A percentile compares a stretch with the other conserved stretches of the same genome.
Conservation (phyloP, 202 grass and related monocot genomes). For the Setaria viridis region DNA sequence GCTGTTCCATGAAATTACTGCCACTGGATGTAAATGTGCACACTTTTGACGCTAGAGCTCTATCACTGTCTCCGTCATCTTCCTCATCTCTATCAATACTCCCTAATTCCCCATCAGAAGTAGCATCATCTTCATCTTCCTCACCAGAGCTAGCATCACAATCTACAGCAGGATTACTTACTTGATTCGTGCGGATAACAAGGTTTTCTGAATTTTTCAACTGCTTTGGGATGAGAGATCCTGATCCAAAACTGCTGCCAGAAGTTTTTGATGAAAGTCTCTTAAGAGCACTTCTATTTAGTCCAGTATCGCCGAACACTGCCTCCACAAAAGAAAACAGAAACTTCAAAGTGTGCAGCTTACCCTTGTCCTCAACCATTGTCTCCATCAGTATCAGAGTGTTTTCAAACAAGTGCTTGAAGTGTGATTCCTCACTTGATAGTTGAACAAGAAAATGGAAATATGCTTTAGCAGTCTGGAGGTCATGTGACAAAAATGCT, state of each 20-base stretch:
- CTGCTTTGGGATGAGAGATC: slow-evolving; percentile 67
- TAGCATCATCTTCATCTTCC: slow-evolving; percentile 98
- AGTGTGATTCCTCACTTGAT: slow-evolving; percentile 66
- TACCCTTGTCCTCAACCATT: slow-evolving; percentile 69
- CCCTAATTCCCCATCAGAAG: slow-evolving; percentile 92
- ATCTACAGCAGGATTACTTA: slow-evolving; percentile 61
- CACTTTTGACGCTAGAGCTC: slow-evolving; percentile 82
- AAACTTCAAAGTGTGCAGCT: slow-evolving; percentile 76
- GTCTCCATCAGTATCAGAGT: slow-evolving; percentile 79
- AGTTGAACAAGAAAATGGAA: slow-evolving; percentile 85
- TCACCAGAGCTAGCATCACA: slow-evolving; percentile 87
- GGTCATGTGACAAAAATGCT: slow-evolving; percentile 81
- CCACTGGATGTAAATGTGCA: slow-evolving; percentile 99
- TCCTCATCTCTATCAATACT: slow-evolving; percentile 96
- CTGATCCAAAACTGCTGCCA: slow-evolving; percentile 61
- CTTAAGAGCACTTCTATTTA: slow-evolving; percentile 60
- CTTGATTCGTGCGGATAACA: slow-evolving; percentile 66
- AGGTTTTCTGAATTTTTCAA: slow-evolving; percentile 82
- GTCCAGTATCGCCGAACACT: slow-evolving; percentile 68
- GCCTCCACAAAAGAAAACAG: slow-evolving; percentile 79
- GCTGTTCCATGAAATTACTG: slow-evolving; percentile 99
- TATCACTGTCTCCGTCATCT: slow-evolving; percentile 84
- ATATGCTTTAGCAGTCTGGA: slow-evolving; percentile 79
- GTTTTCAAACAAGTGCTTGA: slow-evolving; percentile 79
- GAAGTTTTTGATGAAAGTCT: slow-evolving; percentile 73